Evolutionary conservation across 257 asterid genomes (phyloP).

Genomic region (Solanum lignicaule): DNA sequence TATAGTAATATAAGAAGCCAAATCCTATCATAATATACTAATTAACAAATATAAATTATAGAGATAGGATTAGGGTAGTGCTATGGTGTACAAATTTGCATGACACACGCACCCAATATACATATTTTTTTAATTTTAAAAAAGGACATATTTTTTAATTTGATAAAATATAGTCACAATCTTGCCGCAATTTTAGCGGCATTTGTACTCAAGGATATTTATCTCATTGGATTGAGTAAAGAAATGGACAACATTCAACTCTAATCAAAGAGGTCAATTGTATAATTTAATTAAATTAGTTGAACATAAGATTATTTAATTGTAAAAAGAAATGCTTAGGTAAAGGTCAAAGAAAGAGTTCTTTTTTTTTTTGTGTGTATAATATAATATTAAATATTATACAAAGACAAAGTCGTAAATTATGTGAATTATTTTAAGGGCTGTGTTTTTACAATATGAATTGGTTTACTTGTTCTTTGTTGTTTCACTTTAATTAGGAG

Average conservation of each 20-base stretch:
- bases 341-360: background rate
- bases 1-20: background rate
- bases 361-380: background rate
- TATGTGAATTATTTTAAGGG: background rate
- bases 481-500: background rate
- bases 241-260: background rate
- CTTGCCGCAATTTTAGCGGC: conserved; percentile 14
- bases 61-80: background rate
- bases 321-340: background rate
- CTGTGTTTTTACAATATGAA: background rate
- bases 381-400: background rate
- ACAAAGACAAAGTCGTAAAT: background rate
- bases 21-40: background rate
- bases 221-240: background rate
- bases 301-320: background rate
- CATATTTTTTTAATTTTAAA: background rate
- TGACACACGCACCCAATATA: background rate
- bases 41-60: background rate
- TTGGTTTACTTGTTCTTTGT: background rate
- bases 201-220: background rate
- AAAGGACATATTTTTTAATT: background rate
- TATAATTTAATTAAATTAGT: background rate
- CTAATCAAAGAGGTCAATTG: background rate
- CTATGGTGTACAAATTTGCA: background rate
- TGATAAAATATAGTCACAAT: conserved; percentile 1